phyloP scores from a whole-genome alignment of 2,329 filamentous ascomycete species.

The Xylaria sp. region DNA sequence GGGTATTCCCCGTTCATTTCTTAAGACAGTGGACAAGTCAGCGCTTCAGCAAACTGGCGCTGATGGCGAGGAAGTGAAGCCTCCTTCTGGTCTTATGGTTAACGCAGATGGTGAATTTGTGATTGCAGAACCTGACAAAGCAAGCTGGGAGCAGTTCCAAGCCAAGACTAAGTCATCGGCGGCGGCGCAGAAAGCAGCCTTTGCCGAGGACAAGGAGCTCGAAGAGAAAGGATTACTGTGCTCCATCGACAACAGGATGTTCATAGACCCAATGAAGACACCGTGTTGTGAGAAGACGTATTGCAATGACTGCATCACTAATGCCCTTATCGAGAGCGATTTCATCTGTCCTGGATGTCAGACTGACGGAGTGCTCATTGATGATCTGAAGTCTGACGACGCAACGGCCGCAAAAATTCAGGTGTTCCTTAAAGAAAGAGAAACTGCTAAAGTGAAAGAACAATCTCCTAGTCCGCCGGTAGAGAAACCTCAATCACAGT shows the following conservation, averaged over 20 bases:
- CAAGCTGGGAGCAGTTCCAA: slow-evolving; percentile 96
- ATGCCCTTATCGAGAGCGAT: slow-evolving; percentile 98
- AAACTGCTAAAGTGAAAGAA: slow-evolving; percentile 57
- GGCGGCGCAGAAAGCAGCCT: slow-evolving; percentile 80
- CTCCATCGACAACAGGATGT: slow-evolving; percentile 96
- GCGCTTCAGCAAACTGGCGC: slow-evolving; percentile 78
- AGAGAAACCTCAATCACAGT: slow-evolving; percentile 47
- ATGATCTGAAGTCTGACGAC: slow-evolving; percentile 86
- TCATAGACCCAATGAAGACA: slow-evolving; percentile 98
- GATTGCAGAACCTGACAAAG: slow-evolving; percentile 93
- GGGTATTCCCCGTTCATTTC: slow-evolving; percentile 92
- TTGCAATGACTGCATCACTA: slow-evolving; percentile 99
- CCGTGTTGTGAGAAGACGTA: slow-evolving; percentile 98
- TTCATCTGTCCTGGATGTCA: slow-evolving; percentile 94
- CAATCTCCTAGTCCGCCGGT: slow-evolving; percentile 59
- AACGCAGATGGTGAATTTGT: slow-evolving; percentile 98
- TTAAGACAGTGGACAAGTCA: slow-evolving; percentile 95
- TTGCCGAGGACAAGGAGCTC: slow-evolving; percentile 84
- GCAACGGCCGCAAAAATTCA: slow-evolving; percentile 82
- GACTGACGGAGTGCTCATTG: slow-evolving; percentile 89
- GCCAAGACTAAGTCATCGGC: slow-evolving; percentile 90
- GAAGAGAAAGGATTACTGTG: slow-evolving; percentile 91
- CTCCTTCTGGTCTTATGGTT: slow-evolving; percentile 92
- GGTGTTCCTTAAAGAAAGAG: slow-evolving; percentile 72
- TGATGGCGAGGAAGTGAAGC: slow-evolving; percentile 78